phyloP scores from a whole-genome alignment of 352 stramenopile species.

The Phytopythium aichiense region DNA sequence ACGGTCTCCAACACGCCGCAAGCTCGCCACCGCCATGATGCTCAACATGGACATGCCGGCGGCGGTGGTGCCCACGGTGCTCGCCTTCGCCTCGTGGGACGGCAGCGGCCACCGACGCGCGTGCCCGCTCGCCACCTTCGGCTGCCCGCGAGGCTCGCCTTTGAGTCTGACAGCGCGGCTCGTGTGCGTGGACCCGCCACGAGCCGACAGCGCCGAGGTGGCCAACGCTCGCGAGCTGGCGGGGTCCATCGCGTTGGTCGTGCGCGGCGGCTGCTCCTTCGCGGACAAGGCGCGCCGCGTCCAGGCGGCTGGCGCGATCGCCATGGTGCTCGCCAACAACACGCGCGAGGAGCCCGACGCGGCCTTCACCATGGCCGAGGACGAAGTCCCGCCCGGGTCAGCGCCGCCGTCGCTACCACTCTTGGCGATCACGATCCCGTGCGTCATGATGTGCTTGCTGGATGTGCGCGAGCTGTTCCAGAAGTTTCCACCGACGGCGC shows the following conservation, averaged over 20 bases:
- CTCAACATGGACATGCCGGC: slow-evolving; percentile 5
- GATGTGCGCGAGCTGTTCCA: slow-evolving; percentile 61
- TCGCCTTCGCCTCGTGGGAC: slow-evolving; percentile 60
- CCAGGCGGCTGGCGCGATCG: slow-evolving; percentile 49
- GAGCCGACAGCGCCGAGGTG: slow-evolving; percentile 45
- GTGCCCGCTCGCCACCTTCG: slow-evolving; percentile 66
- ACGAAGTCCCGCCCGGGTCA: slow-evolving; percentile 9
- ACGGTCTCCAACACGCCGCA: too few relatives aligned
- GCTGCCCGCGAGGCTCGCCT: slow-evolving; percentile 19
- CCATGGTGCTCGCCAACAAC: slow-evolving; percentile 49
- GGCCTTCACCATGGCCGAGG: slow-evolving; percentile 57
- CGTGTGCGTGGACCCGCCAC: slow-evolving; percentile 54
- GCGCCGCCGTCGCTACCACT: neutral
- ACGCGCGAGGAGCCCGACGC: slow-evolving; percentile 48
- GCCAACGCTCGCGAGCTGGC: slow-evolving; percentile 40
- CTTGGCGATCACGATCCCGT: slow-evolving; percentile 36
- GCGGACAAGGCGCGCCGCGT: slow-evolving; percentile 54
- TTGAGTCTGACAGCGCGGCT: slow-evolving; percentile 23
- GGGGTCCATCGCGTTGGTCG: slow-evolving; percentile 53
- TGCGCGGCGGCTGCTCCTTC: slow-evolving; percentile 69
- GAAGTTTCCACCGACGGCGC: slow-evolving; percentile 48
- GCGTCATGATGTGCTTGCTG: slow-evolving; percentile 64
- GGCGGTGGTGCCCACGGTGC: slow-evolving; percentile 16
- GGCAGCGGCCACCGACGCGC: slow-evolving; percentile 26
- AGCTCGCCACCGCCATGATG: neutral